Evolutionary conservation across 306 rosid species (phyloP), one percentile per base, ranked within the genome.

Genomic region (Trifolium fragiferum): DNA sequence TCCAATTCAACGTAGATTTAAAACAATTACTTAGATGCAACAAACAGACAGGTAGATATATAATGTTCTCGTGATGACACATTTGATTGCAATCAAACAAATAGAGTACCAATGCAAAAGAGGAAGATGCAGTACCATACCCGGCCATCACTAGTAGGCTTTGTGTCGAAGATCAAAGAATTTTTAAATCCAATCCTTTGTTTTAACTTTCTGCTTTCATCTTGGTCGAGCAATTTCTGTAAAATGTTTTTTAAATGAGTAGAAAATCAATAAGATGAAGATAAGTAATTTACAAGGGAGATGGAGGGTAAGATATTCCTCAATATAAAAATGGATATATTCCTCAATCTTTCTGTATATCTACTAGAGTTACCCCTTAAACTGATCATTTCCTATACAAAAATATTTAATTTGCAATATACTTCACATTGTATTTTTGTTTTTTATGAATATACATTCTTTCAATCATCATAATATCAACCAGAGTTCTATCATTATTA

Each of bases 81-180:
- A 70, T 74, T 70, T 8, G 73, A 49, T 66, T 70, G 18, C 18
- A 40, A 40, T 25, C 6, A 61, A 12, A 81, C 16, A 76, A 60
- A 77, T 41, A 35, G 32, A 9, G 47, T 9, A 68, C 16, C 67
- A 73, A 55, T 16, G 47, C 70, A 80, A 61, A 64, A 46, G 49
- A 65, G 80, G 57, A 73, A 67, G 80, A 77, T 66, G 68, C 19
- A 53, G 59, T 46, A 66, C 30, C 78, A 70, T 90, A 94, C 99
- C 97, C 95, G 99, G 53, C 97, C 99, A 84, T 94, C 99, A 72
- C 93, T 87, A 72, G 67, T 88, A 70, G 97, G 93, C 85, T 87
- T 87, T 75, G 91, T 87, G 84, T 94, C 99, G 46, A 88, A 87
- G 72, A 90, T 90, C 93, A 94, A 86, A 14, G 97, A 92, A 86